Base-by-base conservation (phyloP, 495 filamentous ascomycete species). In the Trichoderma parareesei region DNA sequence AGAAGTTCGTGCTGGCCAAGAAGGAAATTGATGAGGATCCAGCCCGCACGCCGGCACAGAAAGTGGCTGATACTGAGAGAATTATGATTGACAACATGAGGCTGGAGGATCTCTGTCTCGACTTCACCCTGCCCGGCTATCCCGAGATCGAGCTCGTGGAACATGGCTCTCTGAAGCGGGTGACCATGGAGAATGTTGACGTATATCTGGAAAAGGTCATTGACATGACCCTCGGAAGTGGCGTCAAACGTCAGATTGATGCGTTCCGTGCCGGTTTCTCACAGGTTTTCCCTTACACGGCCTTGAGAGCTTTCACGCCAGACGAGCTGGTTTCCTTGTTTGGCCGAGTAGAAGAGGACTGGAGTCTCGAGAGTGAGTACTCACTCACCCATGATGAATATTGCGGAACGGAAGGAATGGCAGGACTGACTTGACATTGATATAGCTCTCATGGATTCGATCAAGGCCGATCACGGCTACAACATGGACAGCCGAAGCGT, bases 391-490 rank as follows among this genome's bases (percentile, higher is more conserved):
- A 37, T 64, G 6, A 7, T 5, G 14, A 27, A 20, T 4, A 35
- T 11, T 40, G 6, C 4, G 13, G 4, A 7, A 1, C 6, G 2
- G 10, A 57, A 46, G 61, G 18, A 67, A 16, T 64, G 57, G 40
- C 0, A 27, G 27, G 27, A 2, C 67, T 76, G 64, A 63, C 61
- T 38, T 18, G 46, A 49, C 27, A 27, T 5, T 76, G 63, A 62
- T 68, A 7, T 71, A 95, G 91, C 94, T 44, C 82, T 98, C 35
- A 96, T 93, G 85, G 95, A 99, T 72, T 97, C 93, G 2, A 92
- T 99, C 76, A 99, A 98, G 79, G 95, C 95, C n/a, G 95, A 99
- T 71, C 95, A 99, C 73, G 95, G 95, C 4, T 99, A 91, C 80
- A 98, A 98, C 68, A 94, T 99, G 87, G 95, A 99, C 69, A 98